Conservation (phyloP, 768 basidiomycete species). For the Phaeolepiota aurea region DNA sequence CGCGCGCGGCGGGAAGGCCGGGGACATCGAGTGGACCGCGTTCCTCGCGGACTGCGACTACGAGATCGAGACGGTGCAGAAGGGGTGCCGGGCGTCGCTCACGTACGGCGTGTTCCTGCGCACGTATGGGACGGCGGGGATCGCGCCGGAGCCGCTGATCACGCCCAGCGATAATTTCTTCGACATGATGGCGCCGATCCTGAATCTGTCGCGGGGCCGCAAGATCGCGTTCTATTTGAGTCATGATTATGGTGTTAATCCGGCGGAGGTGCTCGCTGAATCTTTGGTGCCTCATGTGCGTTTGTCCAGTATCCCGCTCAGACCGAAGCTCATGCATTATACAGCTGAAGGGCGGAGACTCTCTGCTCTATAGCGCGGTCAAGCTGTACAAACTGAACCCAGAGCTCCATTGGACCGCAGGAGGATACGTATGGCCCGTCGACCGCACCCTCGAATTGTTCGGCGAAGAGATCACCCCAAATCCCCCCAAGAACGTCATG, state of each 20-base stretch:
- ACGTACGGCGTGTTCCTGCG: slow-evolving; percentile 67
- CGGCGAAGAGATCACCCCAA: slow-evolving; percentile 27
- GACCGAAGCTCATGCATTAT: too few relatives aligned
- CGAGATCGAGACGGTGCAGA: slow-evolving; percentile 62
- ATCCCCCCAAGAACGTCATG: slow-evolving; percentile 7
- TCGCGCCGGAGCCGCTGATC: slow-evolving; percentile 54
- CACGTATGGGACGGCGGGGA: slow-evolving; percentile 49
- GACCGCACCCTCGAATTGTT: slow-evolving; percentile 61
- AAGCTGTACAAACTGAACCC: slow-evolving; percentile 69
- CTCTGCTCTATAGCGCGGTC: slow-evolving; percentile 66
- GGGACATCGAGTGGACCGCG: slow-evolving; percentile 73
- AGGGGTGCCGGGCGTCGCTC: slow-evolving; percentile 61
- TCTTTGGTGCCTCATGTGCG: slow-evolving; percentile 62
- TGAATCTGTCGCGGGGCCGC: slow-evolving; percentile 64
- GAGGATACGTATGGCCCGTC: slow-evolving; percentile 75
- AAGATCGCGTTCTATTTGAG: slow-evolving; percentile 68
- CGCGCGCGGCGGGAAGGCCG: slow-evolving; percentile 51
- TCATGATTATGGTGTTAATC: slow-evolving; percentile 62
- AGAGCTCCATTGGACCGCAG: slow-evolving; percentile 75
- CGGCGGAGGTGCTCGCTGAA: slow-evolving; percentile 62
- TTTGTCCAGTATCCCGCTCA: too few relatives aligned
- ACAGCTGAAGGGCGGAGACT: slow-evolving; percentile 73
- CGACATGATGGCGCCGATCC: slow-evolving; percentile 60
- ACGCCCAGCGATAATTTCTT: slow-evolving; percentile 69
- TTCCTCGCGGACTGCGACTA: slow-evolving; percentile 69